Evolutionary conservation across 108 stramenopile species (phyloP), one percentile per base, ranked within the genome.

Genomic region (Fistulifera pelliculosa): DNA sequence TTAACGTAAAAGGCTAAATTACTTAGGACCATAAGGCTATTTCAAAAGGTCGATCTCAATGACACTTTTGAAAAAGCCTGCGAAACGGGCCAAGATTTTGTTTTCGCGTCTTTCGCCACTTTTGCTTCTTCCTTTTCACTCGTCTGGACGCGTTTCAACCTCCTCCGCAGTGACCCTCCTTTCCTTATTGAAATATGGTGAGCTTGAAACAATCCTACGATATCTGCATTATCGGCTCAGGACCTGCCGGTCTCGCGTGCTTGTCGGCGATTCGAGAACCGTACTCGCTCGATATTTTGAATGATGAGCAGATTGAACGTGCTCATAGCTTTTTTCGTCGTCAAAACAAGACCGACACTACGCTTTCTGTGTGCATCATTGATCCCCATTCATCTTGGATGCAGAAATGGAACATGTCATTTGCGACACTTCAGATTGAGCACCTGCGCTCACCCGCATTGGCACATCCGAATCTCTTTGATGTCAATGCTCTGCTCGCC

Each of bases 391-490:
- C 61, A 8, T 13, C 49, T 6, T 87, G 79, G 79, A 21, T 87
- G 56, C 31, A 45, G 15, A 31, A 27, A 0, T 87, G 81, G 85
- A 57, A 55, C n/a, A 54, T 50, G 1, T 67, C 75, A 23, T 87
- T 82, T 56, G 53, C 60, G 2, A 61, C 60, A 6, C 60, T 87
- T 17, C 57, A 62, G 2, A 87, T 87, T 58, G 22, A 63, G 39
- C 64, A 54, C 48, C 66, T 87, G 15, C 73, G 85, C 2, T 83
- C 85, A 3, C 81, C 85, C 5, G 70, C 72, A 13, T 41, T 79
- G 52, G 85, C 85, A 13, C 85, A 87, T 60, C 79, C 81, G 4
- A 64, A 81, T 55, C 27, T 70, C 21, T 87, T 81, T 56, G 79
- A 80, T 47, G 22, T 25, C 15, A 69, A 66, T 44, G 53, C 78